Evolutionary conservation across 1,284 basidiomycete genomes (phyloP).

Genomic region (Sanghuangporus sanghuang): DNA sequence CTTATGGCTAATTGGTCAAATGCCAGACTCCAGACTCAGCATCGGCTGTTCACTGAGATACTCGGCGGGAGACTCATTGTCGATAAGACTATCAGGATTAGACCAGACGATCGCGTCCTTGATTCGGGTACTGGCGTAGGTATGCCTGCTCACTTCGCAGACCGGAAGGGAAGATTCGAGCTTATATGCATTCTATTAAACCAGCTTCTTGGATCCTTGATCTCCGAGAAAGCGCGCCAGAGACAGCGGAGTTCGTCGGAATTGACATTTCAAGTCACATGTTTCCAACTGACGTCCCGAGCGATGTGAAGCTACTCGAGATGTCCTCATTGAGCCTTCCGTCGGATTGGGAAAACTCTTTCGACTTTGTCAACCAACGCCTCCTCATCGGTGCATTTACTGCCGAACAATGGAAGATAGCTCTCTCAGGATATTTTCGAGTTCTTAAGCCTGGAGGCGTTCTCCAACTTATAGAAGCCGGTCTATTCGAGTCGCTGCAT

Average conservation of each 20-base stretch:
- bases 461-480: conserved; percentile 26
- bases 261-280: conserved; percentile 1
- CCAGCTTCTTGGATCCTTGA: conserved; percentile 12
- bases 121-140: conserved; percentile 14
- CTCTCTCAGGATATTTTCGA: conserved; percentile 25
- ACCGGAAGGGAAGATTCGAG: not conserved
- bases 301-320: conserved; percentile 5
- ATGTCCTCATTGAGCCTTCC: conserved; percentile 1
- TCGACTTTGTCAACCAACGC: conserved; percentile 29
- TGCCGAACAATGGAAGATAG: conserved; percentile 24
- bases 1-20: not conserved
- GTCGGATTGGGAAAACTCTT: conserved; percentile 23
- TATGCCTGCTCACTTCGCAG: not conserved
- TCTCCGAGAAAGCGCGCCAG: not conserved
- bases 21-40: conserved; percentile 6
- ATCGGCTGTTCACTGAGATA: not conserved
- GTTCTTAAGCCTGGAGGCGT: conserved; percentile 28
- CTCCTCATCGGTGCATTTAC: conserved; percentile 27
- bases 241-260: conserved; percentile 1
- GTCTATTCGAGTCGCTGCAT: not conserved
- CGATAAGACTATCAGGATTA: not conserved
- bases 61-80: conserved; percentile 8
- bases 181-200: not conserved
- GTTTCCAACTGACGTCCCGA: conserved; percentile 9
- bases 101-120: not conserved